Conservation (phyloP, 2,329 filamentous ascomycete genomes). For the Scopulariopsis brevicaulis region DNA sequence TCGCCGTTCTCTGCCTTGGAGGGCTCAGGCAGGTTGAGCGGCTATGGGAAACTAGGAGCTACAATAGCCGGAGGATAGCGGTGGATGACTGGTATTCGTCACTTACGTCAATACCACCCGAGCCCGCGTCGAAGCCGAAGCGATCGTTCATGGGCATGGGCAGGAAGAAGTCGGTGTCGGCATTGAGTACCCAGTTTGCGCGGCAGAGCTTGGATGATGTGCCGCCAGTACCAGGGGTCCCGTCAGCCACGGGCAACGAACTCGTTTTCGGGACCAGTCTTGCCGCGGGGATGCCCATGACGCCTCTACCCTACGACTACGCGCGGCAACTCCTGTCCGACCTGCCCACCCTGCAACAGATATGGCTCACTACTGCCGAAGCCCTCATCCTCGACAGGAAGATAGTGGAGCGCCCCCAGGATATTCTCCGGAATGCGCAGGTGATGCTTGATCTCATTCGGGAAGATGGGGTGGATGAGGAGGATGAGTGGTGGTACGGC, state of each 20-base stretch:
- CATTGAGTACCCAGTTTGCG: not conserved
- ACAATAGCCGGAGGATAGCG: constrained; percentile 45
- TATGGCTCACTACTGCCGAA: constrained; percentile 54
- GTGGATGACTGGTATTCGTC: constrained; percentile 48
- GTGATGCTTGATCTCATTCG: constrained; percentile 54
- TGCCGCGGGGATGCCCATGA: constrained; percentile 51
- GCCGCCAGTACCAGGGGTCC: constrained; percentile 4
- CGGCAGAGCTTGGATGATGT: constrained; percentile 15
- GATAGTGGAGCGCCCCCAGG: constrained; percentile 44
- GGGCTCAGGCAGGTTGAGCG: constrained; percentile 51
- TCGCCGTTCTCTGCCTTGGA: constrained; percentile 47
- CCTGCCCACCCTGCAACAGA: constrained; percentile 44
- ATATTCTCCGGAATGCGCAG: constrained; percentile 52
- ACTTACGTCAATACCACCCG: constrained; percentile 13
- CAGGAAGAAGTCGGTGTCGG: constrained; percentile 42
- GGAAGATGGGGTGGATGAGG: constrained; percentile 45
- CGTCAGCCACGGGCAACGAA: not conserved
- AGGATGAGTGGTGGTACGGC: constrained; percentile 54
- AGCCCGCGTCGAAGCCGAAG: constrained; percentile 34
- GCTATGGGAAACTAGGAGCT: constrained; percentile 56
- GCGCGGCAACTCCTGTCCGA: constrained; percentile 39
- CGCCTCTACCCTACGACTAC: constrained; percentile 36
- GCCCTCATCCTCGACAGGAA: constrained; percentile 46
- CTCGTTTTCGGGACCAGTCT: constrained; percentile 46
- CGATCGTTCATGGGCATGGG: constrained; percentile 41